Evolutionary conservation across 2,329 filamentous ascomycete species (phyloP).

Genomic region (Pseudogymnoascus pannorum): DNA sequence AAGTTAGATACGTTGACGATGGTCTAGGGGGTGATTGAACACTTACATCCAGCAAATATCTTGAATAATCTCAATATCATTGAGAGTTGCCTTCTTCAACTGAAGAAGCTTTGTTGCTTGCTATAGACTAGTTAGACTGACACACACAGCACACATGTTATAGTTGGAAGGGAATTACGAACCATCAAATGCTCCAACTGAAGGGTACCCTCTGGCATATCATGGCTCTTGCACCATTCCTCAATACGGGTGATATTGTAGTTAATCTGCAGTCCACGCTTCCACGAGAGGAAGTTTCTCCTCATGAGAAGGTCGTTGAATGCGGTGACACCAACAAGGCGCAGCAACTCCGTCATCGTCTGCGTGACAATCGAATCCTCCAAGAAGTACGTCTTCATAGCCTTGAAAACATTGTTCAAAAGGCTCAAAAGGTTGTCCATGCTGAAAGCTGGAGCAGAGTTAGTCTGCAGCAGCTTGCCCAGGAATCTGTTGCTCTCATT

Average conservation of each 20-base stretch:
- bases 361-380: slow-evolving; percentile 95
- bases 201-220: slow-evolving; percentile 96
- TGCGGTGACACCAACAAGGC: slow-evolving; percentile 89
- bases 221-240: slow-evolving; percentile 99
- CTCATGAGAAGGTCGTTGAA: slow-evolving; percentile 98
- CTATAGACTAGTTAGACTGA: slow-evolving; percentile 37
- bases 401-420: slow-evolving; percentile 94
- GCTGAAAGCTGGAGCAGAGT: slow-evolving; percentile 89
- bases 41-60: slow-evolving; percentile 99
- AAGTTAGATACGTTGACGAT: background rate
- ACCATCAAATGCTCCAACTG: slow-evolving; percentile 98
- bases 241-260: slow-evolving; percentile 99
- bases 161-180: slow-evolving; percentile 25
- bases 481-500: slow-evolving; percentile 98
- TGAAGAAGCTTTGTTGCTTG: slow-evolving; percentile 98
- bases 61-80: slow-evolving; percentile 99
- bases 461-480: slow-evolving; percentile 88
- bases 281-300: slow-evolving; percentile 98
- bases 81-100: slow-evolving; percentile 96
- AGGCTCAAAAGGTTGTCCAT: slow-evolving; percentile 98
- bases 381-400: slow-evolving; percentile 97
- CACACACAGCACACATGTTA: slow-evolving; percentile 16
- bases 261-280: slow-evolving; percentile 97
- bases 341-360: slow-evolving; percentile 86
- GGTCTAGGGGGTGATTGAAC: background rate